Percentiles rank a stretch among this genome's conserved stretches.
Conservation (phyloP, 2,329 filamentous ascomycete species). For the Colletotrichum godetiae region DNA sequence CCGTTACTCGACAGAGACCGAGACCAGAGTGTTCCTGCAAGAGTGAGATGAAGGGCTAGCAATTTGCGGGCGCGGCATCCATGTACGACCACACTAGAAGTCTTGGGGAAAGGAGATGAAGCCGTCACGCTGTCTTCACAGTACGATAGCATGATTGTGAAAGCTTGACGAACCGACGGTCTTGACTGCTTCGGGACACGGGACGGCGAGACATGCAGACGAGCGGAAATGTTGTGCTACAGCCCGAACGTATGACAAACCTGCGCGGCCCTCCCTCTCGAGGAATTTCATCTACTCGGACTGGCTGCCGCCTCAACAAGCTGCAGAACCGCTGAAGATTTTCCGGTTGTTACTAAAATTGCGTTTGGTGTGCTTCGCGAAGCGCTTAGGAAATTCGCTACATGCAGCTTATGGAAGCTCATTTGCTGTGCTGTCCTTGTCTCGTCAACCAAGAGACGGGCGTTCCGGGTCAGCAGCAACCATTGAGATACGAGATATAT, state of each 20-base stretch:
- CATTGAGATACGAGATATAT: background rate
- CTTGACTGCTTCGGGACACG: constrained; percentile 6
- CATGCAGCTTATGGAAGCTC: background rate
- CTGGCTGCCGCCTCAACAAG: background rate
- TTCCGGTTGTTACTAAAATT: background rate
- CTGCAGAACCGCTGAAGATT: constrained; percentile 27
- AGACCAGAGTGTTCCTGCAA: background rate
- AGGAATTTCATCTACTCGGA: background rate
- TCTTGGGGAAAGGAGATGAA: background rate
- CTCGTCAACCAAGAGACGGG: constrained; percentile 4
- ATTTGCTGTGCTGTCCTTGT: background rate
- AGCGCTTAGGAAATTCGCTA: background rate
- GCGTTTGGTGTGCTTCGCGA: background rate
- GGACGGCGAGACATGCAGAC: background rate
- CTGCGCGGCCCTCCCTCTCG: background rate
- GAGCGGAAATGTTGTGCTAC: constrained; percentile 6
- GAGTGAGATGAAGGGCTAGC: background rate
- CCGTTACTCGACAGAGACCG: background rate
- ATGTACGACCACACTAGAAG: constrained; percentile 11
- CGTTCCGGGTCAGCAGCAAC: background rate
- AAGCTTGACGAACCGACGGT: background rate
- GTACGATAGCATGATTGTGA: background rate
- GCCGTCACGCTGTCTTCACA: background rate
- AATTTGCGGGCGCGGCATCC: background rate
- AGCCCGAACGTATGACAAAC: background rate